Evolutionary conservation across 164 flowering plant species (phyloP).

Genomic region (Brasenia schreberi): DNA sequence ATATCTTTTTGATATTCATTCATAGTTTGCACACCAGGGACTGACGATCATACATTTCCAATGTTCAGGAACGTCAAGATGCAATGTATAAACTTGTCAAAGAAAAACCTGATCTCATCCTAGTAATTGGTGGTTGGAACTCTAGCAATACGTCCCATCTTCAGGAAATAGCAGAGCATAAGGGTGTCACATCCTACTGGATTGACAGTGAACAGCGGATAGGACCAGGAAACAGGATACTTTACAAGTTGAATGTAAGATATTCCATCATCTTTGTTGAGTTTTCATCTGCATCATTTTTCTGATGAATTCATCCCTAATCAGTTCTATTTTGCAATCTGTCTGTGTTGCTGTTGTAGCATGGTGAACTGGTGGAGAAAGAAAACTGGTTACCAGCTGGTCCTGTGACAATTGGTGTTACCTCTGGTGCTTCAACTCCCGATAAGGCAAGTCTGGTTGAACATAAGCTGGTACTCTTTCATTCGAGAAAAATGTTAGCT

Average conservation of each 20-base stretch:
- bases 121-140: slow-evolving; percentile 96
- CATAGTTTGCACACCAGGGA: too few relatives aligned
- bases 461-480: neutral
- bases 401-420: slow-evolving; percentile 74
- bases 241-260: slow-evolving; percentile 65
- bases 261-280: neutral
- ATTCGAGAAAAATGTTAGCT: neutral
- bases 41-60: neutral
- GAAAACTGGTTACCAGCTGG: slow-evolving; percentile 85
- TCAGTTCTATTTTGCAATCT: neutral
- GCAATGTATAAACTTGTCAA: slow-evolving; percentile 90
- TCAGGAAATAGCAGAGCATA: slow-evolving; percentile 86
- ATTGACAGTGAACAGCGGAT: slow-evolving; percentile 77
- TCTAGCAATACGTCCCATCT: slow-evolving; percentile 96
- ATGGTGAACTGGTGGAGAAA: slow-evolving; percentile 88
- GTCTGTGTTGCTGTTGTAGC: slow-evolving; percentile 24
- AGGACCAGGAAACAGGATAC: slow-evolving; percentile 90
- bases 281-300: neutral
- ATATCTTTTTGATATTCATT: too few relatives aligned
- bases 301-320: neutral
- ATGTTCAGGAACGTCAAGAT: slow-evolving; percentile 82
- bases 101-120: slow-evolving; percentile 63
- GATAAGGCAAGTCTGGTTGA: slow-evolving; percentile 51
- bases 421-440: slow-evolving; percentile 97
- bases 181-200: slow-evolving; percentile 87